Percentiles rank a stretch among this genome's conserved stretches.
These are phyloP conservation scores for Cicer yamashitae DNA, from an alignment of 306 rosid genomes.

Conservation along the genomic window DNA sequence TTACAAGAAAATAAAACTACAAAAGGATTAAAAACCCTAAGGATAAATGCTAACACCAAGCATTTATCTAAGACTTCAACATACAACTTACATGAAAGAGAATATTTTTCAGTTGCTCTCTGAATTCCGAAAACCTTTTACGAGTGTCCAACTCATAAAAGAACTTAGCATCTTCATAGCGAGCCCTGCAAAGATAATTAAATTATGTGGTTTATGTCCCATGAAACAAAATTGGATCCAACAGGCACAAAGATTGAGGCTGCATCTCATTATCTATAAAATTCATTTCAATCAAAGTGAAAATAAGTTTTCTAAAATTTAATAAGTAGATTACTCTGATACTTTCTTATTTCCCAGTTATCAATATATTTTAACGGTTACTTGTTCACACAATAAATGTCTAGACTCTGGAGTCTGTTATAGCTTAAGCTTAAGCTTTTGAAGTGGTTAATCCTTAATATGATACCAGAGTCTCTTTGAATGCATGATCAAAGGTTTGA, in stretches of 20 bases:
- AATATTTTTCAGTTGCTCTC: conserved; percentile 75
- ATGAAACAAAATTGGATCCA: conserved; percentile 14
- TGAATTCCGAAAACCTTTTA: conserved; percentile 76
- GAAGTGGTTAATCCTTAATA: conserved; percentile 13
- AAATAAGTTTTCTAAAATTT: neutral
- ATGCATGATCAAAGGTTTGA: neutral
- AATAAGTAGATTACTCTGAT: conserved; percentile 3
- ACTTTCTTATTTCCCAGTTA: conserved; percentile 9
- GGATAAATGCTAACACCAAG: conserved; percentile 1
- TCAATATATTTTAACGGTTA: conserved; percentile 22
- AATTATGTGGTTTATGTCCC: conserved; percentile 28
- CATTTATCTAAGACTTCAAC: conserved; percentile 27
- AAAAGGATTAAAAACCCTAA: conserved; percentile 5
- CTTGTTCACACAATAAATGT: conserved; percentile 9
- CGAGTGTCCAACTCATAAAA: conserved; percentile 81
- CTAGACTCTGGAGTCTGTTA: neutral
- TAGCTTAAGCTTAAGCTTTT: conserved; percentile 11
- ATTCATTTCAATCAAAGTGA: conserved; percentile 6
- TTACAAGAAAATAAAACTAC: conserved; percentile 25
- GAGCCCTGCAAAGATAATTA: conserved; percentile 71
- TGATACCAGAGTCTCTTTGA: neutral
- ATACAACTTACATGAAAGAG: conserved; percentile 79
- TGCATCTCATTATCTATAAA: conserved; percentile 20
- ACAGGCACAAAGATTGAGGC: conserved; percentile 17
- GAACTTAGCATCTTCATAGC: conserved; percentile 97